phyloP scores from a whole-genome alignment of 805 yeast species.

The Wickerhamiella occidentalis region DNA sequence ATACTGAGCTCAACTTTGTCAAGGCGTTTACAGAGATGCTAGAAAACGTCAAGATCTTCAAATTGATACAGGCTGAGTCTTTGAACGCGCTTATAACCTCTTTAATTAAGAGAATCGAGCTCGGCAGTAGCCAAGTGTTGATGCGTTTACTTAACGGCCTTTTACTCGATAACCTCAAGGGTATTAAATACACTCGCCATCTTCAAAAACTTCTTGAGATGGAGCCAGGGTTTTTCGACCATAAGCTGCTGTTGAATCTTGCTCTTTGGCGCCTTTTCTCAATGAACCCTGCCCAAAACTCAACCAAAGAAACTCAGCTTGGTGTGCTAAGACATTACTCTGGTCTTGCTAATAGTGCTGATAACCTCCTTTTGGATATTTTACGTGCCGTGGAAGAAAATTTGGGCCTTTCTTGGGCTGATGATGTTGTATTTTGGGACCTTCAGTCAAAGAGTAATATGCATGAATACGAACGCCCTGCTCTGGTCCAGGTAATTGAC shows the following conservation, averaged over 20 bases:
- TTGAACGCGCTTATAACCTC: conserved; percentile 27
- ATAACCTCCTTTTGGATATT: conserved; percentile 45
- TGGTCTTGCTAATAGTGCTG: conserved; percentile 55
- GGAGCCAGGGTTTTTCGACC: conserved; percentile 7
- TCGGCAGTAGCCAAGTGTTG: conserved; percentile 25
- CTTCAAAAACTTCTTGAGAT: conserved; percentile 47
- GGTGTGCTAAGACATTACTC: conserved; percentile 41
- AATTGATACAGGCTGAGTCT: conserved; percentile 13
- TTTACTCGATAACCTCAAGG: conserved; percentile 12
- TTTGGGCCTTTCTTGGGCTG: conserved; percentile 50
- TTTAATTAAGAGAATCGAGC: conserved; percentile 38
- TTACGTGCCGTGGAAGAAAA: conserved; percentile 45
- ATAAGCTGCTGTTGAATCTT: conserved; percentile 32
- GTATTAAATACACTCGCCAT: conserved; percentile 36
- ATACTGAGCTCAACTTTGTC: neutral
- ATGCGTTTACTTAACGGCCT: neutral
- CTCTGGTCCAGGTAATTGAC: conserved; percentile 13
- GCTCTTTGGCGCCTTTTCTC: conserved; percentile 40
- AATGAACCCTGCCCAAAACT: conserved; percentile 35
- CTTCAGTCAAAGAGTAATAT: conserved; percentile 32
- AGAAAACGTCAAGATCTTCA: conserved; percentile 15
- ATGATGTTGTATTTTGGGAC: conserved; percentile 53
- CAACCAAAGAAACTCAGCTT: conserved; percentile 38
- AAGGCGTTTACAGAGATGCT: neutral
- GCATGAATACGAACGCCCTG: conserved; percentile 29